Conservation (phyloP, 805 yeast genomes). For the Candida ipomoeae region DNA sequence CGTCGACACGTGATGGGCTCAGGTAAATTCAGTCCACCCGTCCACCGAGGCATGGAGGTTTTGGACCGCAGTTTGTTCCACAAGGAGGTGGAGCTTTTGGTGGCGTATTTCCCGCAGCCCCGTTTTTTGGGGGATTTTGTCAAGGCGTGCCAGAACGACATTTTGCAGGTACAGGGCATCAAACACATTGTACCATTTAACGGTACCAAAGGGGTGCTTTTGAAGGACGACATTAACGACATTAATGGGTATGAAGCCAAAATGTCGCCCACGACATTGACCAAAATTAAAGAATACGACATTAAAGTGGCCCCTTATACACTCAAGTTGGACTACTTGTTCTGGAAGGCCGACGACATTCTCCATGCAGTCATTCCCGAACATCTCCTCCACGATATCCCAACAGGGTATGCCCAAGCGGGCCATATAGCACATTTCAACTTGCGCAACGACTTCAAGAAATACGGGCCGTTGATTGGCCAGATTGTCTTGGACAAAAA, state of each 20-base stretch:
- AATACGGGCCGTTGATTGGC: constrained; percentile 78
- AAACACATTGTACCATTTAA: constrained; percentile 55
- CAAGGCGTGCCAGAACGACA: constrained; percentile 53
- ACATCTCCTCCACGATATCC: constrained; percentile 63
- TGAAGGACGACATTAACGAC: constrained; percentile 48
- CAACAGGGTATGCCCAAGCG: constrained; percentile 86
- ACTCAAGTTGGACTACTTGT: constrained; percentile 60
- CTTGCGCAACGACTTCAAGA: constrained; percentile 76
- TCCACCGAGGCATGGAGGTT: constrained; percentile 56
- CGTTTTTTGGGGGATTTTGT: constrained; percentile 55
- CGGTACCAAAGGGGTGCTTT: constrained; percentile 51
- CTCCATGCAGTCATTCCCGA: constrained; percentile 74
- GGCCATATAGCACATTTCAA: constrained; percentile 97
- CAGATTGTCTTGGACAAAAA: constrained; percentile 87
- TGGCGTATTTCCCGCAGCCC: constrained; percentile 69
- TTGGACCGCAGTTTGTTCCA: constrained; percentile 67
- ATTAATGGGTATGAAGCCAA: constrained; percentile 33
- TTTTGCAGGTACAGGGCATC: constrained; percentile 66
- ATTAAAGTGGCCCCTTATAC: constrained; percentile 50
- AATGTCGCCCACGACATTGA: constrained; percentile 41
- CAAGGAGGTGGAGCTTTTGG: constrained; percentile 54
- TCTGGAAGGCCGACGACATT: constrained; percentile 90
- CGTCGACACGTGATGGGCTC: constrained; percentile 24
- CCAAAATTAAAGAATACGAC: constrained; percentile 44
- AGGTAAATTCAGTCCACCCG: constrained; percentile 55